These are phyloP conservation scores for Gardenia jasminoides DNA, from an alignment of 257 asterid species.

Conservation along the genomic window DNA sequence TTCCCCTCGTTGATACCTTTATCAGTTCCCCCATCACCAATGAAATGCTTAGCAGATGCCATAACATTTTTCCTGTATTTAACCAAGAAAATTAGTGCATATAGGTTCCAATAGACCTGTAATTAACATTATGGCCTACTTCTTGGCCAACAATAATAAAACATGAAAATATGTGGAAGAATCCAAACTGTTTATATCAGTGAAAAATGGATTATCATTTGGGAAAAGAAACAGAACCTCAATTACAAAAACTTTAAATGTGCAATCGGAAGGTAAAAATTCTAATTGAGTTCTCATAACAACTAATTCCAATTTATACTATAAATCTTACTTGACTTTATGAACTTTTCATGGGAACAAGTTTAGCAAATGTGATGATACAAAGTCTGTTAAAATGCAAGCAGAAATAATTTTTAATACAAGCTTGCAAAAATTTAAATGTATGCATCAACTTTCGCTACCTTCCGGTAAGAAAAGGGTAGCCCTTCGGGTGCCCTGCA, in stretches of 20 bases:
- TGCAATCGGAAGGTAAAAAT: not conserved
- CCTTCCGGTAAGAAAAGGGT: conserved; percentile 95
- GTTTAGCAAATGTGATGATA: not conserved
- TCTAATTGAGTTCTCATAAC: not conserved
- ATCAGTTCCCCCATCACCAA: conserved; percentile 87
- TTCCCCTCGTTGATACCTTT: conserved; percentile 79
- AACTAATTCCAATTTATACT: not conserved
- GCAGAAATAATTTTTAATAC: not conserved
- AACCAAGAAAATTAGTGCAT: conserved; percentile 20
- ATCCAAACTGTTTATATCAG: not conserved
- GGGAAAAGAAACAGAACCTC: not conserved
- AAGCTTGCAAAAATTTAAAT: not conserved
- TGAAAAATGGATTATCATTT: not conserved
- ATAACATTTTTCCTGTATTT: conserved; percentile 66
- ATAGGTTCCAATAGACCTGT: conserved; percentile 15
- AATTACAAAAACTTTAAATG: not conserved
- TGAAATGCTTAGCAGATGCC: conserved; percentile 91
- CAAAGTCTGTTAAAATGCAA: not conserved
- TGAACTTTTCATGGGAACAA: not conserved
- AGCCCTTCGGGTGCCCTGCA: conserved; percentile 77
- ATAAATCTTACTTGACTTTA: not conserved
- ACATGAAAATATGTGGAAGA: not conserved
- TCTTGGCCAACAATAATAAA: not conserved
- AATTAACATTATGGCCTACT: conserved; percentile 11
- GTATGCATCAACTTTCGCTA: conserved; percentile 13